Conservation (phyloP, 257 asterid species). For the Thymus quinquecostatus region DNA sequence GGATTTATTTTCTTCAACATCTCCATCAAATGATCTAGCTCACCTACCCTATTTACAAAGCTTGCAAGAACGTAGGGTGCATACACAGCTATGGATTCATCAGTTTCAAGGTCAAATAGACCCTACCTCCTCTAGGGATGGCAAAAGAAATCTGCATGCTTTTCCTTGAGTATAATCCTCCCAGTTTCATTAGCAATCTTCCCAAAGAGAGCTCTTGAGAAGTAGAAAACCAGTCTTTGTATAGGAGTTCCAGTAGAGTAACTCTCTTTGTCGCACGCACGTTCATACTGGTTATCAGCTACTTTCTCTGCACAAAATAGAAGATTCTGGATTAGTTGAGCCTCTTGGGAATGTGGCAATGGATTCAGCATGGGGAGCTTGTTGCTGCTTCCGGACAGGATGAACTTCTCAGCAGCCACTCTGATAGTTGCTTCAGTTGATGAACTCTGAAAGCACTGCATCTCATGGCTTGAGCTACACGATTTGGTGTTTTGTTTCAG, state of each 20-base stretch:
- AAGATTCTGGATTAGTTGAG: conserved; percentile 46
- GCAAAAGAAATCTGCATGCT: neutral
- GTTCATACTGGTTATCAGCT: conserved; percentile 37
- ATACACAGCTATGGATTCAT: conserved; percentile 20
- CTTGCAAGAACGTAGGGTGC: conserved; percentile 15
- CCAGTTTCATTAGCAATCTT: conserved; percentile 33
- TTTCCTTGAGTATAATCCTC: neutral
- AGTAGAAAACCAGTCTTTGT: conserved; percentile 31
- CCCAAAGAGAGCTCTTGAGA: conserved; percentile 24
- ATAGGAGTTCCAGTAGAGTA: conserved; percentile 37
- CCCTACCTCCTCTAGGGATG: too few species aligned
- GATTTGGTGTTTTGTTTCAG: neutral
- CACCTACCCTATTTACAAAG: conserved; percentile 28
- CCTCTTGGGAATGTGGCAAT: conserved; percentile 29
- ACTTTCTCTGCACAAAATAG: conserved; percentile 52
- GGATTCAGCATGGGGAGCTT: too few species aligned
- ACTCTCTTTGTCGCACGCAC: conserved; percentile 35
- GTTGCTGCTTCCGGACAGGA: conserved; percentile 27
- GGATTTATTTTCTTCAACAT: conserved; percentile 40
- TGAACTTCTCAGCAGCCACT: conserved; percentile 46
- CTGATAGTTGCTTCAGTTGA: conserved; percentile 34
- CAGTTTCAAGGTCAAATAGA: neutral
- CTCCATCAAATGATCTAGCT: conserved; percentile 41
- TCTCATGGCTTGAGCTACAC: neutral
- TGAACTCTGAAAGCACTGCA: neutral